A percentile compares a stretch with the other conserved stretches of the same genome.
Conservation (phyloP, 768 basidiomycete genomes). For the Cystofilobasidium macerans region DNA sequence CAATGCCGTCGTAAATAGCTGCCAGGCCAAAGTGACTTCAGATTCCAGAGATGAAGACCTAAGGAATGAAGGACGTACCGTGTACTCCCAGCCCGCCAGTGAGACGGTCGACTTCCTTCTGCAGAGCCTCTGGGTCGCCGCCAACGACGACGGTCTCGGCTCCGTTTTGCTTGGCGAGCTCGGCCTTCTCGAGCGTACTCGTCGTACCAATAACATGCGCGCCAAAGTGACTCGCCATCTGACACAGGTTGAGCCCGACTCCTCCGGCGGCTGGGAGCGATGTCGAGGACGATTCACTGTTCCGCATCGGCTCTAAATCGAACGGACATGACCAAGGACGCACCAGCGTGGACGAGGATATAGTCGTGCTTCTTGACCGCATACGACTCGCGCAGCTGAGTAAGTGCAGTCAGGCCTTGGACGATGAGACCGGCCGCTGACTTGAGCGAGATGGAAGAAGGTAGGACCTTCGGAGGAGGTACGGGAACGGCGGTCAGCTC, state of each 20-base stretch:
- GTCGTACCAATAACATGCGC: slow-evolving; percentile 89
- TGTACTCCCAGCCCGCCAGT: slow-evolving; percentile 60
- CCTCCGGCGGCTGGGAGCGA: slow-evolving; percentile 64
- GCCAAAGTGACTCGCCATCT: slow-evolving; percentile 60
- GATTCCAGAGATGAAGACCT: too few relatives aligned
- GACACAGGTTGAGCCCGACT: slow-evolving; percentile 48
- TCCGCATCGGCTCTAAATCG: neutral
- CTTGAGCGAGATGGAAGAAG: slow-evolving; percentile 43
- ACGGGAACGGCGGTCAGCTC: neutral
- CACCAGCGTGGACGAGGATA: slow-evolving; percentile 65
- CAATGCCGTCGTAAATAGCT: slow-evolving; percentile 89
- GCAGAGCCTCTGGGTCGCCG: slow-evolving; percentile 55
- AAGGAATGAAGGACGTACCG: too few relatives aligned
- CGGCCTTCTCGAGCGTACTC: slow-evolving; percentile 71
- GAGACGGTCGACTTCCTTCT: slow-evolving; percentile 58
- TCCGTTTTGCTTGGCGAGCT: slow-evolving; percentile 63
- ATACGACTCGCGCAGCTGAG: slow-evolving; percentile 75
- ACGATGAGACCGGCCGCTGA: slow-evolving; percentile 57
- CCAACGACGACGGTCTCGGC: slow-evolving; percentile 81
- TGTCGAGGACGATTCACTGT: neutral
- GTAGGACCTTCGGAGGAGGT: neutral
- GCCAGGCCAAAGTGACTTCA: too few relatives aligned
- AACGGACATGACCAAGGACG: neutral
- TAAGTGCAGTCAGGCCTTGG: slow-evolving; percentile 62
- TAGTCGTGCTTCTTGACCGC: slow-evolving; percentile 59